Percentiles rank a stretch among this genome's conserved stretches.
Conservation (phyloP, 352 stramenopile species). For the Globisporangium paroecandrum region DNA sequence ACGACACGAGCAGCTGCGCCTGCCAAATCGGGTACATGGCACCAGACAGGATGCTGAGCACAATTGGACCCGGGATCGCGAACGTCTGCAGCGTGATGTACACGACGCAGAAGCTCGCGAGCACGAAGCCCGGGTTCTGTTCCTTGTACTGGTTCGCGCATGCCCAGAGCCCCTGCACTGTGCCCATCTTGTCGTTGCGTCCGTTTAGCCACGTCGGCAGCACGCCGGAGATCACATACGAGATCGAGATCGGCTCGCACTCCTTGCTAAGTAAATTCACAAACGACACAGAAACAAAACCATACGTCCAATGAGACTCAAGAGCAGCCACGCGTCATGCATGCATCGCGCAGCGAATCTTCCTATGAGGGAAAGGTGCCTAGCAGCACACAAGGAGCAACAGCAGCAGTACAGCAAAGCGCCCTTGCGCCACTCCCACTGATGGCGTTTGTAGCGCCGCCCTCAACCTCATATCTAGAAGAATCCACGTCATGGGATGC, state of each 20-base stretch:
- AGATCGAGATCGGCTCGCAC: constrained; percentile 68
- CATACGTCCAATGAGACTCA: constrained; percentile 6
- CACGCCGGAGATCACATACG: constrained; percentile 75
- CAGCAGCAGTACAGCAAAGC: neutral
- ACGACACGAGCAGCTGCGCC: constrained; percentile 76
- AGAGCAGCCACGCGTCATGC: constrained; percentile 9
- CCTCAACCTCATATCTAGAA: constrained; percentile 7
- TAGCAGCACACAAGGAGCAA: neutral
- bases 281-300: neutral
- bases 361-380: neutral
- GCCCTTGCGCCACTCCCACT: neutral
- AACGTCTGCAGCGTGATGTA: constrained; percentile 88
- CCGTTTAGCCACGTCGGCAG: constrained; percentile 76
- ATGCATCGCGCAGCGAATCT: neutral
- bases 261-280: constrained; percentile 32
- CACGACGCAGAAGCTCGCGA: constrained; percentile 79
- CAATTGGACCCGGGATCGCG: constrained; percentile 84
- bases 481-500: neutral
- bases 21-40: constrained; percentile 83
- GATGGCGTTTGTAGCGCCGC: neutral
- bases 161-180: constrained; percentile 68
- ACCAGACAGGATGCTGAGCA: constrained; percentile 84
- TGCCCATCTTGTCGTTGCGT: constrained; percentile 84
- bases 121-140: constrained; percentile 66
- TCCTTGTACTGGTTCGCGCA: constrained; percentile 78